Evolutionary conservation across 73 alveolate genomes (phyloP), one percentile per base, ranked within the genome.

Genomic region (Stentor coeruleus): DNA sequence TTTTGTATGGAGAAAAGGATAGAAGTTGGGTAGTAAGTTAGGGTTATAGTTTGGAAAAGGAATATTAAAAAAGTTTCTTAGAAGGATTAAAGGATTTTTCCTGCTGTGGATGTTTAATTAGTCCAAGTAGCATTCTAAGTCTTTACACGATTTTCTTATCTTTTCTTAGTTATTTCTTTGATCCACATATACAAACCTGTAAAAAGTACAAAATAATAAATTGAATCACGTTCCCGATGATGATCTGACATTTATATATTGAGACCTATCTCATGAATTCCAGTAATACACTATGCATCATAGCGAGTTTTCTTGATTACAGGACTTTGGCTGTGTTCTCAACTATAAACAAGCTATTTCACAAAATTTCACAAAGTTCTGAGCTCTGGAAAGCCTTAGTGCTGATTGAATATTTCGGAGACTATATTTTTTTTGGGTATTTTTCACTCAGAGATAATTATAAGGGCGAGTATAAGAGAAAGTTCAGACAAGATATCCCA

Each of bases 161-260:
- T n/a, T n/a, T n/a, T n/a, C n/a, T n/a, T n/a, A n/a, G n/a, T n/a
- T n/a, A n/a, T n/a, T n/a, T n/a, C n/a, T n/a, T n/a, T n/a, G n/a
- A n/a, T n/a, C n/a, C n/a, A n/a, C n/a, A n/a, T n/a, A n/a, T n/a
- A n/a, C n/a, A n/a, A n/a, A n/a, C n/a, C n/a, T n/a, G n/a, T n/a
- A n/a, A n/a, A n/a, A n/a, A n/a, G n/a, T n/a, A n/a, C n/a, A 49
- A 49, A 49, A 49, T 49, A 11, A 49, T 11, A 11, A 49, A 49
- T 11, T 49, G 28, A 6, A 49, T 11, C 28, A 11, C 66, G 6
- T 49, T 49, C 66, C 66, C 66, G 66, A 49, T 49, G 20, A 20
- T 20, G 66, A 49, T 49, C 66, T 49, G 66, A 49, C 66, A 49
- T 49, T 49, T 49, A 49, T 49, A 49, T 49, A 49, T 49, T 49